Evolutionary conservation across 768 basidiomycete species (phyloP), one percentile per base, ranked within the genome.

Genomic region (Nevesoporus exiguus): DNA sequence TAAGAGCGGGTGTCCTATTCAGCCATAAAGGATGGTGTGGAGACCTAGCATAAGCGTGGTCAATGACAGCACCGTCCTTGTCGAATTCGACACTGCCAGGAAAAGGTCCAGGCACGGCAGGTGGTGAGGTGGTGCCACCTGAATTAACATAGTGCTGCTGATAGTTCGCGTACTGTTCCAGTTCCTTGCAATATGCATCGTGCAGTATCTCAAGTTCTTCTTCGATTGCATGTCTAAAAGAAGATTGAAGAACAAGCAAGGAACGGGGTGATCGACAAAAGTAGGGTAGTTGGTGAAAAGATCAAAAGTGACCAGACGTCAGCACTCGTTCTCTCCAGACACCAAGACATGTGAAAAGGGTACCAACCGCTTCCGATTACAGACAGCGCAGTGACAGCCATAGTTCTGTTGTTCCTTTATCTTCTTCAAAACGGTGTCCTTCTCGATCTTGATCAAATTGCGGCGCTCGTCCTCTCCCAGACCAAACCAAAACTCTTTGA

Each of bases 391-490:
- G 57, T 86, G 86, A 69, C 97, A 99, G 56, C 86, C 88, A 69
- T 98, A 93, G 67, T 91, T 89, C 81, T 98, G 94, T 77, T 98
- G 92, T 73, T 99, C 97, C 78, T 98, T 98, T 94, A 99, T 99
- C 83, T 98, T 98, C 74, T 83, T 84, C 54, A 98, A 76, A 29
- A 98, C 96, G 24, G 93, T 93, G 70, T 98, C 95, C 76, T 98
- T 98, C 80, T 99, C 97, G 66, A 98, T 84, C 79, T 91, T 90
- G 75, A 99, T 93, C 56, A 99, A 82, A 73, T 84, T 88, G 58
- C 91, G 76, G 29, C 97, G 83, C 71, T 98, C 94, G 54, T 88
- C 84, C 75, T 98, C 93, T 27, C 83, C 83, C n/a, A 99, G 80
- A 25, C 82, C 87, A 29, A 98, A 82, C 27, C 8, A 99, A 72